Evolutionary conservation across 768 basidiomycete species (phyloP).

Genomic region (Dioszegia aurantiaca): DNA sequence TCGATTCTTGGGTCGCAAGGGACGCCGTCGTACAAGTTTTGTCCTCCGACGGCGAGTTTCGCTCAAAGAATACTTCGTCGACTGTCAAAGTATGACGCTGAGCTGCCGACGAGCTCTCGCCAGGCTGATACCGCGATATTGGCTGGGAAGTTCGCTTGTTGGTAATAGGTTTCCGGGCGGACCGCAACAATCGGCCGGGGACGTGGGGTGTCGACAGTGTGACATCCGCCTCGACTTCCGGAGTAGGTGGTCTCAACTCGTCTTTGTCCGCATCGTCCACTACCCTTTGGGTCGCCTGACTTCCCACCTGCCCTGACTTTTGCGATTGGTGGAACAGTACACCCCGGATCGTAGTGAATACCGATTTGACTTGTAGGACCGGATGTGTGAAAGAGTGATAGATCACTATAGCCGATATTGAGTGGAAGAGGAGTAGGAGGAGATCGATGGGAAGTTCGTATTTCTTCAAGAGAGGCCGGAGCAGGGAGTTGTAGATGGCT

Average conservation of each 20-base stretch:
- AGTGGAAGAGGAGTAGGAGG: constrained; percentile 30
- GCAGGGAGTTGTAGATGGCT: constrained; percentile 22
- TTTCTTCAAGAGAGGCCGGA: constrained; percentile 20
- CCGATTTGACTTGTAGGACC: background rate
- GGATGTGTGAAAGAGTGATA: constrained; percentile 10
- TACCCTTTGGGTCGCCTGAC: no score
- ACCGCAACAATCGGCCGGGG: constrained; percentile 1
- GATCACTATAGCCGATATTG: constrained; percentile 17
- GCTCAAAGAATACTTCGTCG: no score
- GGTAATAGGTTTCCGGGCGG: background rate
- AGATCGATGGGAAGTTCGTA: constrained; percentile 44
- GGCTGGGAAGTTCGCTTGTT: background rate
- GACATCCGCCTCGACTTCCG: background rate
- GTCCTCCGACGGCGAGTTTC: no score
- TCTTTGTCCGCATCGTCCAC: no score
- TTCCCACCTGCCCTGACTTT: no score
- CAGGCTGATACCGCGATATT: background rate
- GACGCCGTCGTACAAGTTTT: no score
- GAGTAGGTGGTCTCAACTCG: no score
- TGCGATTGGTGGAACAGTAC: no score
- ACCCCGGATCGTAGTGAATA: no score
- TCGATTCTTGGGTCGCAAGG: no score
- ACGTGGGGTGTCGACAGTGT: constrained; percentile 2
- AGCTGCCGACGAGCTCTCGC: background rate
- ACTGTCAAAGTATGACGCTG: background rate